Evolutionary conservation across 108 stramenopile species (phyloP), one percentile per base, ranked within the genome.

Genomic region (Mayamaea pseudoterrestris): DNA sequence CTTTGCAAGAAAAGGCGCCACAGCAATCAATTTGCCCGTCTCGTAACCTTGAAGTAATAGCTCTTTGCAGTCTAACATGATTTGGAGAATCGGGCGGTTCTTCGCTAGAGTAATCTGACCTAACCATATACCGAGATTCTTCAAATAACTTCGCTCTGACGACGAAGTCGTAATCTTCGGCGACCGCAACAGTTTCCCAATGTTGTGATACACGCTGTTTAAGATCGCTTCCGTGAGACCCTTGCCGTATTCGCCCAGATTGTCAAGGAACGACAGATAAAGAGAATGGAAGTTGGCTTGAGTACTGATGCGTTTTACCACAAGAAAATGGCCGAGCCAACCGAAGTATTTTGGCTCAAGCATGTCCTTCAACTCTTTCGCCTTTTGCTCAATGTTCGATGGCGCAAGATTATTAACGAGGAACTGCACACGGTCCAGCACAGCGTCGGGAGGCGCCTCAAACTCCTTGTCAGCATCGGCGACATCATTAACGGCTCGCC

Each of bases 51-150:
- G 92, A 44, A 93, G 78, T 29, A 99, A 65, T 9, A 99, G 77
- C 57, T 96, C 94, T 63, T 97, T 97, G 54, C 97, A 84, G 58
- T 99, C 94, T 41, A 98, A 71, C 80, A 91, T 87, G 26, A 95
- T 74, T 58, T 95, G 95, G 28, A 99, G 61, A 26, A 99, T 89
- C 3, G 97, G 99, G 27, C 87, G 80, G 63, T 98, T 96, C 32
- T 94, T 65, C 9, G 96, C 95, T 21, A 99, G 71, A 23, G 98
- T 99, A 43, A 95, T 90, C 49, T 93, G 93, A 11, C 98, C 98
- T 1, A 99, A 74, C 96, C 96, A 99, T 30, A 86, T 90, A 20
- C 98, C 98, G 17, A 99, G 78, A 62, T 97, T 97, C 69, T 98
- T 97, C 57, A 99, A 69, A 44, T 96, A 63, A 47, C 90, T 93